Evolutionary conservation across 2,329 filamentous ascomycete species (phyloP).

Genomic region (Stagonosporopsis vannaccii): DNA sequence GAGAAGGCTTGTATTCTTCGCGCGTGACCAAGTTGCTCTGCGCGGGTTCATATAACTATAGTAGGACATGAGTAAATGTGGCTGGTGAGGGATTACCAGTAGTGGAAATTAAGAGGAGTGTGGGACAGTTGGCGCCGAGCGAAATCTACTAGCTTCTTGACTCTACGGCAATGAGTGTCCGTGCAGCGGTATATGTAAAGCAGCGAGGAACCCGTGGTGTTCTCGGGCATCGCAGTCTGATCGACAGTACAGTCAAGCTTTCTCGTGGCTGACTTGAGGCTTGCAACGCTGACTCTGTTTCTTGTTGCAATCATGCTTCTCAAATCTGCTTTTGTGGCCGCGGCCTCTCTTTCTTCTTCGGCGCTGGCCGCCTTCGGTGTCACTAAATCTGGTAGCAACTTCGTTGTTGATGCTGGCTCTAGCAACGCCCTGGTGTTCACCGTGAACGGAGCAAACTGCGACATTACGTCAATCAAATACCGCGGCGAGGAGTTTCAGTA

Average conservation of each 20-base stretch:
- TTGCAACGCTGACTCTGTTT: constrained; percentile 2
- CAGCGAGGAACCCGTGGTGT: not conserved
- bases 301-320: constrained; percentile 34
- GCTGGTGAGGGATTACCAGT: constrained; percentile 9
- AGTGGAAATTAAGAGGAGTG: constrained; percentile 27
- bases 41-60: constrained; percentile 6
- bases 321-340: constrained; percentile 33
- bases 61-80: not conserved
- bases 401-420: constrained; percentile 47
- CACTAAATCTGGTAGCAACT: constrained; percentile 39
- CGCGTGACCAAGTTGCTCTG: constrained; percentile 5
- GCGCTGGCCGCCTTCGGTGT: constrained; percentile 47
- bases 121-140: constrained; percentile 33
- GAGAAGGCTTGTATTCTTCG: not conserved
- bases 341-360: constrained; percentile 35
- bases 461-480: constrained; percentile 69
- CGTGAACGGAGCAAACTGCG: constrained; percentile 60
- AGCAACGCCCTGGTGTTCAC: constrained; percentile 43
- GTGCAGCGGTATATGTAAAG: constrained; percentile 16
- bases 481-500: constrained; percentile 68
- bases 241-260: not conserved
- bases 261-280: constrained; percentile 6
- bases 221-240: not conserved
- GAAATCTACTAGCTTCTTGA: not conserved
- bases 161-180: not conserved